Evolutionary conservation across 208 protist species (phyloP).

Genomic region (Plasmodiophora brassicae): DNA sequence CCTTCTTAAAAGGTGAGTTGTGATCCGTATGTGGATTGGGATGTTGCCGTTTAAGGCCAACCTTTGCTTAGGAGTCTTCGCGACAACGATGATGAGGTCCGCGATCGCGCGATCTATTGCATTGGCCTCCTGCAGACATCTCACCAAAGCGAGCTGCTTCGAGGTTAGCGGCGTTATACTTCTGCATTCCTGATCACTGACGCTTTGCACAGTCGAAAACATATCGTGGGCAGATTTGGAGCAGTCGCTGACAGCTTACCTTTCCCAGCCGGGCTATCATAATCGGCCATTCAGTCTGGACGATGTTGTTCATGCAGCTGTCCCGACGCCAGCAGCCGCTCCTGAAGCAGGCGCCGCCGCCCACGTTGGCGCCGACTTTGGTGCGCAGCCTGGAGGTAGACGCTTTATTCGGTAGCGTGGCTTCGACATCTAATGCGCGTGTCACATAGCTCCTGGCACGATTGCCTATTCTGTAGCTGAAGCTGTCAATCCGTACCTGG

Average conservation of each 20-base stretch:
- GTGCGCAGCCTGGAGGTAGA: neutral
- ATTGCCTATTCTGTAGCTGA: neutral
- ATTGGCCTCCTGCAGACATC: conserved; percentile 68
- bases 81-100: conserved; percentile 96
- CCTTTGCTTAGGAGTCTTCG: conserved; percentile 58
- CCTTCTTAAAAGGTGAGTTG: conserved; percentile 69
- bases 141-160: neutral
- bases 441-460: neutral
- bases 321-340: neutral
- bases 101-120: conserved; percentile 90
- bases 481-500: neutral
- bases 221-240: conserved; percentile 24
- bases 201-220: too few relatives aligned
- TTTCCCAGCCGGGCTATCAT: neutral
- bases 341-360: neutral
- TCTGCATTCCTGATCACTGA: neutral
- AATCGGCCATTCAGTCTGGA: conserved; percentile 10
- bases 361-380: neutral
- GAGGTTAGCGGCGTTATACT: neutral
- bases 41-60: too few relatives aligned
- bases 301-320: neutral
- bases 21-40: conserved; percentile 38
- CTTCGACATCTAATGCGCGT: neutral
- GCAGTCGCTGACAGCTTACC: neutral
- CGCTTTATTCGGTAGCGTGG: neutral